Evolutionary conservation across 257 asterid species (phyloP), one percentile per base, ranked within the genome.

Genomic region (Lantana camara): DNA sequence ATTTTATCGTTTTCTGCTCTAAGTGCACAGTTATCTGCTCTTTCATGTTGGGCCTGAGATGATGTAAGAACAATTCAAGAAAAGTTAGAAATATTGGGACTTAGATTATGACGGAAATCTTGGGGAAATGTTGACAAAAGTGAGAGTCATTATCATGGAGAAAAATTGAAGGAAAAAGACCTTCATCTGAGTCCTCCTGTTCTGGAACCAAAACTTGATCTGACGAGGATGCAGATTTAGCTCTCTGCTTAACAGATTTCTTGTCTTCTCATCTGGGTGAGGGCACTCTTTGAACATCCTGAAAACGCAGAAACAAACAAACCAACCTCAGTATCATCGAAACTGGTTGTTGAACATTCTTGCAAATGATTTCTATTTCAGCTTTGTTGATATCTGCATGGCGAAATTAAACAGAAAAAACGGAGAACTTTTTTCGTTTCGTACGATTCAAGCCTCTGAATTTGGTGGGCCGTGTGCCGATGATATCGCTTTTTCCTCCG

Each of bases 171-270:
- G n/a, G n/a, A n/a, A n/a, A n/a, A n/a, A 35, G 7, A 90, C 99
- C 99, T 94, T 94, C 95, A 86, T 88, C 61, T 94, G 99, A 37
- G 99, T 94, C 72, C 99, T 82, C 2, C 97, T 72, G 52, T 94
- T 94, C 68, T 94, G 99, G 72, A 94, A 94, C 99, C 99, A 94
- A 63, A 94, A 94, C 67, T 94, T 94, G 80, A 94, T 88, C 76
- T 94, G 99, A 3, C 96, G 76, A 19, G 99, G 96, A 77, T 89
- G 93, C 70, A 94, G 79, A 4, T 82, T 82, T 56, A 94, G 70
- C 77, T 94, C 99, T 60, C 96, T 83, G 71, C 99, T 94, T 35
- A 94, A 72, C 69, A 83, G 83, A 71, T 79, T 68, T 47, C 98
- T 88, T 7, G 87, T 82, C 76, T 90, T 94, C 79, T 94, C 99